phyloP scores from a whole-genome alignment of 441 rosid species.

The Adansonia rubrostipa region DNA sequence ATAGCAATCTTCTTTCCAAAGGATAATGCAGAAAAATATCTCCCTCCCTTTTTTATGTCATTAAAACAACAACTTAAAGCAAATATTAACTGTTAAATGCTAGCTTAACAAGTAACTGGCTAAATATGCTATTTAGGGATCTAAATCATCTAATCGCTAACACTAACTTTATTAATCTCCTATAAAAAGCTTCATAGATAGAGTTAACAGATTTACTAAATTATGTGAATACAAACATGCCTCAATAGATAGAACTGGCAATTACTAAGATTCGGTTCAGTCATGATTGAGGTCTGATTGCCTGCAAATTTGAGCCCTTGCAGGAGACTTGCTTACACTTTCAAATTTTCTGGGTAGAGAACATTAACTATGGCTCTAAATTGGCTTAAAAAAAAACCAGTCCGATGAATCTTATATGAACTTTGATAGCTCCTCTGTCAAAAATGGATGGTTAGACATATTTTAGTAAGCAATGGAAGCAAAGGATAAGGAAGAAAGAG shows the following conservation, averaged over 20 bases:
- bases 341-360: not conserved
- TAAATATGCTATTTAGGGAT: not conserved
- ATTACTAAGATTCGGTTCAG: not conserved
- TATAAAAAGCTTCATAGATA: not conserved
- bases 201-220: not conserved
- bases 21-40: constrained; percentile 3
- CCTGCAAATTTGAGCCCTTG: not conserved
- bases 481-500: constrained; percentile 4
- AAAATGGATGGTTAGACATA: not conserved
- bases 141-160: not conserved
- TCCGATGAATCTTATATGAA: not conserved
- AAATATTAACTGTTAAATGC: not conserved
- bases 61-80: not conserved
- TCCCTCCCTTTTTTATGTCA: not conserved
- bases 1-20: constrained; percentile 10
- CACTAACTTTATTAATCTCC: not conserved
- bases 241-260: not conserved
- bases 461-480: not conserved
- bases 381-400: not conserved
- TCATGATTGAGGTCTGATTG: not conserved
- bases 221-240: not conserved
- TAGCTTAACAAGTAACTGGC: constrained; percentile 2
- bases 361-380: constrained; percentile 1
- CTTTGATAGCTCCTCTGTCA: not conserved
- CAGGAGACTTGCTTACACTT: not conserved